phyloP scores from a whole-genome alignment of 1,284 basidiomycete species.

The Cerioporus squamosus region DNA sequence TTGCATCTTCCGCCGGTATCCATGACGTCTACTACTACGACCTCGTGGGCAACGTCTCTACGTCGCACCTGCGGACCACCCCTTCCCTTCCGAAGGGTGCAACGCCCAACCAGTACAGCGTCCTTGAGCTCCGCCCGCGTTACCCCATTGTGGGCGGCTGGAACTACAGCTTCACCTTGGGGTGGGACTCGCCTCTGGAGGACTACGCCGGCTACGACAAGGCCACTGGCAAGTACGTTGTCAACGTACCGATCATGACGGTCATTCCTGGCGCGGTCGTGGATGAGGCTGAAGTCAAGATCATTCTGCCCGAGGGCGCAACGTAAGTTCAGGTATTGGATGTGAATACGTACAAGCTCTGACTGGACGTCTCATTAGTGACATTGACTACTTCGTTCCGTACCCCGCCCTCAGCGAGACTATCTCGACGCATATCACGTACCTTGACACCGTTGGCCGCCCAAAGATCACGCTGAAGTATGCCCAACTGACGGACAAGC shows the following conservation, averaged over 20 bases:
- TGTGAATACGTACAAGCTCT: no score
- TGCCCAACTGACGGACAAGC: constrained; percentile 77
- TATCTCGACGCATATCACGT: constrained; percentile 77
- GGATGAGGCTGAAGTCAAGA: constrained; percentile 77
- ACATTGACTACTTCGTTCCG: constrained; percentile 78
- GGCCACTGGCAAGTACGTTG: constrained; percentile 64
- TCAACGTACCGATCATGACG: constrained; percentile 89
- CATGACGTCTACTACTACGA: constrained; percentile 89
- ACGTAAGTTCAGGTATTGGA: constrained; percentile 58
- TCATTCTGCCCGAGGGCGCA: constrained; percentile 94
- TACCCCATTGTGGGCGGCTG: constrained; percentile 97
- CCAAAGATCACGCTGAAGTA: constrained; percentile 80
- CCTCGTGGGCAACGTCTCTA: constrained; percentile 95
- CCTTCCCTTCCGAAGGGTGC: constrained; percentile 63
- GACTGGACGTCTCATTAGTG: constrained; percentile 46
- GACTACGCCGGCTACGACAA: constrained; percentile 72
- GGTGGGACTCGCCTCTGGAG: constrained; percentile 87
- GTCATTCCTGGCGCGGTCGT: constrained; percentile 82
- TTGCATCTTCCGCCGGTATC: constrained; percentile 81
- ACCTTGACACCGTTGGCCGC: constrained; percentile 93
- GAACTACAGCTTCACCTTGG: constrained; percentile 96
- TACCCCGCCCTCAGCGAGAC: constrained; percentile 73
- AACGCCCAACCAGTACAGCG: constrained; percentile 56
- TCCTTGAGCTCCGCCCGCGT: constrained; percentile 85
- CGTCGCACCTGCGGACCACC: constrained; percentile 79